phyloP scores from a whole-genome alignment of 2,329 filamentous ascomycete species.

The Exophiala sp. region DNA sequence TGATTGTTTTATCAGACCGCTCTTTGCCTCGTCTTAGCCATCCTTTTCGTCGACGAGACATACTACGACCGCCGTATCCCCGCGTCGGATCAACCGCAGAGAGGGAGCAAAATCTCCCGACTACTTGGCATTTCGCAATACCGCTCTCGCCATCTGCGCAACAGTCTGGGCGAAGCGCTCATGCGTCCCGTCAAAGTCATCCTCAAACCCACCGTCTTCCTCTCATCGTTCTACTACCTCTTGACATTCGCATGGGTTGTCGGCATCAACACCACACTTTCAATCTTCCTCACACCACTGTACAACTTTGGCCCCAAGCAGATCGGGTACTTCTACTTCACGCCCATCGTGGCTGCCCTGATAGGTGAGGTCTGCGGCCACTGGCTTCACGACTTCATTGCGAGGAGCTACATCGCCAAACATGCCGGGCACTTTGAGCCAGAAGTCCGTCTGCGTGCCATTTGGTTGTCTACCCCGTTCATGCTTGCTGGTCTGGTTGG shows the following conservation, averaged over 20 bases:
- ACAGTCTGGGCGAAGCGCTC: conserved; percentile 34
- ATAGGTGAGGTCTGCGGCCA: conserved; percentile 55
- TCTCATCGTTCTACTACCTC: conserved; percentile 38
- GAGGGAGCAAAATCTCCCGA: conserved; percentile 29
- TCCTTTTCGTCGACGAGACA: conserved; percentile 38
- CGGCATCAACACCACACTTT: conserved; percentile 56
- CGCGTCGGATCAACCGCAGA: conserved; percentile 23
- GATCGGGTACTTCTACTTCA: conserved; percentile 58
- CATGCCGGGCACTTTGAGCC: conserved; percentile 56
- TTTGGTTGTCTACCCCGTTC: conserved; percentile 48
- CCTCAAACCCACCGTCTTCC: conserved; percentile 38
- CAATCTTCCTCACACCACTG: conserved; percentile 50
- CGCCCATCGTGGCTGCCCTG: conserved; percentile 53
- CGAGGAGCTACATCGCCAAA: conserved; percentile 42
- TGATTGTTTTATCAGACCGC: no score
- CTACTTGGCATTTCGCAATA: conserved; percentile 31
- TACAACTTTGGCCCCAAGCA: conserved; percentile 51
- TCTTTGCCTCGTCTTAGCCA: conserved; percentile 33
- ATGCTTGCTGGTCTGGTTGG: conserved; percentile 51
- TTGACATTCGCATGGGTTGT: conserved; percentile 42
- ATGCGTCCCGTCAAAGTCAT: conserved; percentile 38
- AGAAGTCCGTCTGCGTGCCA: conserved; percentile 52
- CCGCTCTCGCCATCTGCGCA: conserved; percentile 29
- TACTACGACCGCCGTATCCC: conserved; percentile 36
- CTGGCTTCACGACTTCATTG: conserved; percentile 54